phyloP scores from a whole-genome alignment of 768 basidiomycete genomes.

The Chlorophyllum brunneum region DNA sequence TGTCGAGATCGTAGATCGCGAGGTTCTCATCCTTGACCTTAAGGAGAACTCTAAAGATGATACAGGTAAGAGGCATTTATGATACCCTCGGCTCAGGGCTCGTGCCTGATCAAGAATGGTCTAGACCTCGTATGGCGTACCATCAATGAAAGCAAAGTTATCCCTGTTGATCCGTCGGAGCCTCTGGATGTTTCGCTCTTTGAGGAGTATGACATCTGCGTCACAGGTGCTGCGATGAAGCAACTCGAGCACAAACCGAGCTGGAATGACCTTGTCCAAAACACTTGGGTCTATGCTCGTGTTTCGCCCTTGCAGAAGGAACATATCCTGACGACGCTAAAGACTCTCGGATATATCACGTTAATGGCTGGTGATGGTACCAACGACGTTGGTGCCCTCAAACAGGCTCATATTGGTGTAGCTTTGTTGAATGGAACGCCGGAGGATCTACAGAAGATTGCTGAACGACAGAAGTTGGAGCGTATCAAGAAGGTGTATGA shows the following conservation, averaged over 20 bases:
- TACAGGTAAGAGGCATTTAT: slow-evolving; percentile 65
- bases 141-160: slow-evolving; percentile 87
- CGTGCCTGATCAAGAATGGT: neutral
- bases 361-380: slow-evolving; percentile 99
- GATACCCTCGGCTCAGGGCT: too few species aligned
- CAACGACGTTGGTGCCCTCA: slow-evolving; percentile 97
- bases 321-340: slow-evolving; percentile 86
- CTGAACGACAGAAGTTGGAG: slow-evolving; percentile 86
- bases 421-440: slow-evolving; percentile 88
- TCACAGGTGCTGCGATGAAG: slow-evolving; percentile 92
- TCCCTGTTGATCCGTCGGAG: slow-evolving; percentile 76
- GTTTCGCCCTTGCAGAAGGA: slow-evolving; percentile 97
- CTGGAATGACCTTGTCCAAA: slow-evolving; percentile 84
- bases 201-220: slow-evolving; percentile 89
- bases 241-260: slow-evolving; percentile 69
- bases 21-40: slow-evolving; percentile 88
- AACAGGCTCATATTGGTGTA: slow-evolving; percentile 96
- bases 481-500: slow-evolving; percentile 97
- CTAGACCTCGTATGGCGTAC: slow-evolving; percentile 89
- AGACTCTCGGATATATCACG: slow-evolving; percentile 84
- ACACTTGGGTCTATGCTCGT: slow-evolving; percentile 98
- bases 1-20: slow-evolving; percentile 96
- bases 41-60: slow-evolving; percentile 75
- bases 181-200: slow-evolving; percentile 79
- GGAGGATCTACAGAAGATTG: slow-evolving; percentile 91